Percentiles rank a stretch among this genome's conserved stretches.
Conservation (phyloP, 345 rosid genomes). For the Arabis alpina region DNA sequence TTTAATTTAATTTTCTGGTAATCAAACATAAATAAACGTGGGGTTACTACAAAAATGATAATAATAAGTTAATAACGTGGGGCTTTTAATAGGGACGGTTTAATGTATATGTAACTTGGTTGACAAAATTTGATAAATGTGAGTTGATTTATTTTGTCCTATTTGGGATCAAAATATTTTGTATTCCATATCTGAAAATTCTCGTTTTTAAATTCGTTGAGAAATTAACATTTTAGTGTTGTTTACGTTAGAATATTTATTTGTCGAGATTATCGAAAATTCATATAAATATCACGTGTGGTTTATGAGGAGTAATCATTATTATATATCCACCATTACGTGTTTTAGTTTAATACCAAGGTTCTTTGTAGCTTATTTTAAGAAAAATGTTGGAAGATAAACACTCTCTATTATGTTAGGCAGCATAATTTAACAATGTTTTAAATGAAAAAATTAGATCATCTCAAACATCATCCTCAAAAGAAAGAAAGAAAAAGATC, state of each 20-base stretch:
- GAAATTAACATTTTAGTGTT: neutral
- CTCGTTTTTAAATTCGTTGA: neutral
- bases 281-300: constrained; percentile 7
- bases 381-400: too few relatives aligned
- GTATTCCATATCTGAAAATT: neutral
- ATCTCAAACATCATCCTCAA: too few relatives aligned
- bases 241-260: neutral
- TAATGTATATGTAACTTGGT: neutral
- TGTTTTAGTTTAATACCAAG: neutral
- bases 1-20: neutral
- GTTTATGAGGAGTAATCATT: neutral
- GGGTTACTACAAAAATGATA: neutral
- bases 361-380: too few relatives aligned
- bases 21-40: constrained; percentile 4
- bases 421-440: too few relatives aligned
- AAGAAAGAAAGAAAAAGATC: too few relatives aligned
- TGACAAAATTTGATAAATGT: neutral
- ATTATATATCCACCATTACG: neutral
- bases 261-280: neutral
- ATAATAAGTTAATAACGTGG: too few relatives aligned
- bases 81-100: too few relatives aligned
- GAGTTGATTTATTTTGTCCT: neutral
- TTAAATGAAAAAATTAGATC: too few relatives aligned
- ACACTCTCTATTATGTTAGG: too few relatives aligned
- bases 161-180: neutral